These are phyloP conservation scores for Rhazya stricta DNA, from an alignment of 257 asterid genomes.

Conservation along the genomic window DNA sequence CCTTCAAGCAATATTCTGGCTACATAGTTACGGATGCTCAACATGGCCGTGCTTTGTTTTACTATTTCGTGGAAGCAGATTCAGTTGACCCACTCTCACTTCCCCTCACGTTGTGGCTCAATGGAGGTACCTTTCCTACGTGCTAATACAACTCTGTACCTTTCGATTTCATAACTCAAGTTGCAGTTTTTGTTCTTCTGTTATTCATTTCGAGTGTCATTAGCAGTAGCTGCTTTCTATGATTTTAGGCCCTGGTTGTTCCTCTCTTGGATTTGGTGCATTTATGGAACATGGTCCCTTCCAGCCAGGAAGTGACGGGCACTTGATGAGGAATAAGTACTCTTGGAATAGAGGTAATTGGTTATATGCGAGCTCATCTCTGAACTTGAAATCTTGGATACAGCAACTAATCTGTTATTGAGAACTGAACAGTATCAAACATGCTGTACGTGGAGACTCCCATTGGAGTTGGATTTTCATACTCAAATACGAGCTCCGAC, in stretches of 20 bases:
- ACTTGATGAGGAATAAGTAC: slow-evolving; percentile 16
- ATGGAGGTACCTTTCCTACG: slow-evolving; percentile 17
- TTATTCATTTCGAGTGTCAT: neutral
- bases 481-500: slow-evolving; percentile 29
- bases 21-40: slow-evolving; percentile 22
- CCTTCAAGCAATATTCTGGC: slow-evolving; percentile 25
- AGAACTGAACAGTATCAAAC: slow-evolving; percentile 23
- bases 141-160: neutral
- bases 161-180: neutral
- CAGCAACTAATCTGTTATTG: neutral
- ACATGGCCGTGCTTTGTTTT: slow-evolving; percentile 21
- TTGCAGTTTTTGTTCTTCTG: neutral
- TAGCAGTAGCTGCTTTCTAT: slow-evolving; percentile 9
- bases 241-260: slow-evolving; percentile 28
- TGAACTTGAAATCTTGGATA: neutral
- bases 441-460: slow-evolving; percentile 33
- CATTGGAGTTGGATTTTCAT: slow-evolving; percentile 30
- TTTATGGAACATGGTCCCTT: slow-evolving; percentile 34
- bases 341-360: slow-evolving; percentile 30
- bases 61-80: slow-evolving; percentile 26
- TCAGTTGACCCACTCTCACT: slow-evolving; percentile 15
- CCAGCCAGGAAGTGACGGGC: slow-evolving; percentile 19
- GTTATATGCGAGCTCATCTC: neutral
- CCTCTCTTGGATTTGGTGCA: slow-evolving; percentile 29
- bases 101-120: slow-evolving; percentile 27